Evolutionary conservation across 768 basidiomycete genomes (phyloP), one percentile per base, ranked within the genome.

Genomic region (Tulasnella sp.): DNA sequence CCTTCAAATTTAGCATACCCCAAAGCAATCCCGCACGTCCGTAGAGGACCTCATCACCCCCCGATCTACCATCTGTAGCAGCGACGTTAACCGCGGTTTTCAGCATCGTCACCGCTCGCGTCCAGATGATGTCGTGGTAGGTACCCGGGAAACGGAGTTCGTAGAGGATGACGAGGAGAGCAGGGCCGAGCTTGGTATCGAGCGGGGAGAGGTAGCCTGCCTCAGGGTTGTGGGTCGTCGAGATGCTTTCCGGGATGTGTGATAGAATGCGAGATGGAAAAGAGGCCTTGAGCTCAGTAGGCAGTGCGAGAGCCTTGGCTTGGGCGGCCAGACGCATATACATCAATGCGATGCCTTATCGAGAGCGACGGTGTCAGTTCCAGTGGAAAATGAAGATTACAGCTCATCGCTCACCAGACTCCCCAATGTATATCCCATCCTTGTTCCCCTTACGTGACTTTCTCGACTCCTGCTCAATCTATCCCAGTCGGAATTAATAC

Each of bases 21-120:
- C 50, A 52, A 2, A 59, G 39, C n/a, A 59, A 35, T 12, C 58
- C 58, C 31, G 58, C 50, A 32, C 41, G 21, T 31, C 58, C 49
- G 27, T 59, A 59, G 2, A 59, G 39, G 11, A 59, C 32, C 31
- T 54, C 58, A 27, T 59, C 50, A 11, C 49, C 50, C 19, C 49
- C 58, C 17, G 36, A 27, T 17, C 45, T 29, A 12, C 40, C 49
- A 27, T 52, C 36, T 43, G 27, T 40, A 5, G 29, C 27, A 27
- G 58, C 58, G 23, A 53, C 14, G 12, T 37, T 19, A 9, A 59
- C 29, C 6, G 58, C 58, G 5, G 25, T 25, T 27, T 42, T 42
- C 11, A 59, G 36, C 23, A n/a, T 42, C 14, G 25, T 34, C 2
- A 52, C 25, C 27, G 49, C 58, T 19, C 25, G 21, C 15, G 17